Base-by-base conservation (phyloP, 257 asterid species). In the Fraxinus quadrangulata region DNA sequence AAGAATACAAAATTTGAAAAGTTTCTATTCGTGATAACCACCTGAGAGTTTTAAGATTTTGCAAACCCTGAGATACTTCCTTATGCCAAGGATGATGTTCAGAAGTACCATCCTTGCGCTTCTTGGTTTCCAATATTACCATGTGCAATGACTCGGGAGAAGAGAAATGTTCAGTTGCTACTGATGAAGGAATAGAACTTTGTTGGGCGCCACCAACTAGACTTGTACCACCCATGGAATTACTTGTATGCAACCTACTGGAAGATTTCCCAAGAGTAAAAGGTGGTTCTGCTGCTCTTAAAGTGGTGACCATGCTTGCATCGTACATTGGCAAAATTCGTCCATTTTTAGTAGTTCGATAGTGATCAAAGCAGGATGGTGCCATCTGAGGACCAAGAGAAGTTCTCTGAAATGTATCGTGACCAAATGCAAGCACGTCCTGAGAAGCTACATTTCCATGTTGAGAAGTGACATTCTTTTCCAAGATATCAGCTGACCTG, bases 361-460 rank as follows among this genome's bases (percentile, higher is more conserved):
- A 88, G 84, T 88, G 97, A 83, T 80, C 88, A 77, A 91, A 88
- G 96, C 95, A 90, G 45, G 97, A 90, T 37, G 96, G 92, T 24
- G 93, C 96, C 92, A 92, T 91, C 89, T 91, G 99, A 71, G 91
- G 92, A 82, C 77, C 45, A 67, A 21, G 74, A 74, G 77, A 54
- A 12, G 71, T 40, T 75, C 83, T 77, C 75, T 37, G 87, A 76
- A 87, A 77, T 76, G 59, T 78, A 67, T 82, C 81, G 71, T 68
- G 82, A 75, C 79, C 75, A 83, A 33, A 67, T 8, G 24, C 70
- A 54, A 72, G 19, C 56, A 49, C 73, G 80, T 86, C 92, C 81
- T 89, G 86, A 26, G 88, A 73, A 70, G 85, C 75, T 75, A 80
- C 67, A 76, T 81, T 92, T 75, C 90, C 88, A 81, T 85, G 89